Conservation (phyloP, 176 grass and related monocot genomes). For the Poa pratensis region DNA sequence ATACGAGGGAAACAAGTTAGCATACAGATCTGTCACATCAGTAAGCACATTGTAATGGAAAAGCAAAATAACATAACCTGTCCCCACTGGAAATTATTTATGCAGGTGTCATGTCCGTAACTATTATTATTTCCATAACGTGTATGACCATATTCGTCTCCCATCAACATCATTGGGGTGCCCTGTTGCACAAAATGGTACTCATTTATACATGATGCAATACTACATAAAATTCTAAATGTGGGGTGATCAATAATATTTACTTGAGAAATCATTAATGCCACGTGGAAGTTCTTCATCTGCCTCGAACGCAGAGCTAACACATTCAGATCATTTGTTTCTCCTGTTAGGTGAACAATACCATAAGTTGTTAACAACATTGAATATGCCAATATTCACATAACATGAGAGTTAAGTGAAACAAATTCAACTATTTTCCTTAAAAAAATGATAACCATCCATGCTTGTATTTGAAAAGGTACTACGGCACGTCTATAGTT, state of each 20-base stretch:
- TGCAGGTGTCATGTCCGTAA: conserved; percentile 95
- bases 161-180: conserved; percentile 98
- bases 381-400: background rate
- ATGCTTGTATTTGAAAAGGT: conserved; percentile 39
- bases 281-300: conserved; percentile 98
- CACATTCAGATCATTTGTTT: conserved; percentile 83
- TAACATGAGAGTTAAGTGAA: conserved; percentile 29
- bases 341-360: conserved; percentile 55
- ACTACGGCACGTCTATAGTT: background rate
- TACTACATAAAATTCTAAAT: background rate
- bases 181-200: conserved; percentile 55
- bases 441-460: conserved; percentile 7
- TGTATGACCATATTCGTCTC: conserved; percentile 96
- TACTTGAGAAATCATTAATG: conserved; percentile 96
- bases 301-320: conserved; percentile 70
- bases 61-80: conserved; percentile 56
- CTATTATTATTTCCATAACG: conserved; percentile 99
- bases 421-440: background rate
- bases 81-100: conserved; percentile 96
- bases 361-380: conserved; percentile 17
- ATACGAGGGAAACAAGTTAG: conserved; percentile 33
- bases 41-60: conserved; percentile 30
- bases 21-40: background rate
- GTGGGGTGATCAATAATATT: conserved; percentile 25
- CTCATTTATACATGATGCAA: conserved; percentile 34